phyloP scores from a whole-genome alignment of 1,139 yeast species.

The Taiozyma sp. region DNA sequence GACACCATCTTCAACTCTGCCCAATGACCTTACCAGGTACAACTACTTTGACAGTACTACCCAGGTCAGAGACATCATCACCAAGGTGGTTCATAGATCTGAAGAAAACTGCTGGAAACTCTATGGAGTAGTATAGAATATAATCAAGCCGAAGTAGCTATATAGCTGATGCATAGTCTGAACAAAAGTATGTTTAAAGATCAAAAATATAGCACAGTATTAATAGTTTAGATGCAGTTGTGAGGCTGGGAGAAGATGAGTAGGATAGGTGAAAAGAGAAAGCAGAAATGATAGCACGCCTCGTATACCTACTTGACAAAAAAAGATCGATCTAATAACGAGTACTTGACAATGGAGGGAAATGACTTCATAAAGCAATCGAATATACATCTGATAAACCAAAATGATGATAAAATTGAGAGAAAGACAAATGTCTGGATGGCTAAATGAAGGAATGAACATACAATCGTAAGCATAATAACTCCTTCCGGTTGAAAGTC shows the following conservation, averaged over 20 bases:
- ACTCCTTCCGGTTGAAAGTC: slow-evolving; percentile 12
- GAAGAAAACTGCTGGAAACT: too few relatives aligned
- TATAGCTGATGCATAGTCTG: neutral
- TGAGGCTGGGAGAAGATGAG: neutral
- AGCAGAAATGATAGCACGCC: neutral
- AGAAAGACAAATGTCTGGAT: neutral
- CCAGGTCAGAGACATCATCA: too few relatives aligned
- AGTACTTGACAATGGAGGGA: neutral
- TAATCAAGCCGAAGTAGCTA: too few relatives aligned
- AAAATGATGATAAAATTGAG: neutral
- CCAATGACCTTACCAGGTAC: too few relatives aligned
- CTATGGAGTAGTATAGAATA: too few relatives aligned
- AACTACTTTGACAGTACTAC: too few relatives aligned
- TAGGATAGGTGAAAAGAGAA: neutral
- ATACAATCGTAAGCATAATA: too few relatives aligned
- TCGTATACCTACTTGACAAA: neutral
- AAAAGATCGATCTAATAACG: neutral
- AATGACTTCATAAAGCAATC: neutral
- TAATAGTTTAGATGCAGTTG: neutral
- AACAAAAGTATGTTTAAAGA: neutral
- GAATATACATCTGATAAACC: neutral
- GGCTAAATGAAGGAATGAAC: neutral
- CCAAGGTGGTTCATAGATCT: too few relatives aligned
- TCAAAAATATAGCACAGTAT: neutral
- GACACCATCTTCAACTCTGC: too few relatives aligned